These are phyloP conservation scores for Ustilago bromivora DNA, from an alignment of 1,284 basidiomycete species.

Conservation along the genomic window DNA sequence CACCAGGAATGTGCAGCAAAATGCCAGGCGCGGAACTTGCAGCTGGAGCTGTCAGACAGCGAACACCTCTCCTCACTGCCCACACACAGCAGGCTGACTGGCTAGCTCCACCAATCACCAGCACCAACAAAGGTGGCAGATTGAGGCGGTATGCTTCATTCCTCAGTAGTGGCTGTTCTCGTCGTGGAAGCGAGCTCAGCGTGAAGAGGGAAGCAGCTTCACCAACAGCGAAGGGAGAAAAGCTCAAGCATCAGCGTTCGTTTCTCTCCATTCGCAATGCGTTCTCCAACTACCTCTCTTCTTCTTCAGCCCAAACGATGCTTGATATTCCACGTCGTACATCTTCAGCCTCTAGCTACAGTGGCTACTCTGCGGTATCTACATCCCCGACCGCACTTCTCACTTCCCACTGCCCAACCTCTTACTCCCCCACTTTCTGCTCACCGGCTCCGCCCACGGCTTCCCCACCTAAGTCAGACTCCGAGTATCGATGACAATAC, in stretches of 20 bases:
- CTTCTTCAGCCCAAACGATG: too few relatives aligned
- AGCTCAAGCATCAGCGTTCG: not conserved
- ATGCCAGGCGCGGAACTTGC: not conserved
- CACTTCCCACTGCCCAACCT: not conserved
- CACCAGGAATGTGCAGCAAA: constrained; percentile 5
- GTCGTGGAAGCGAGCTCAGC: not conserved
- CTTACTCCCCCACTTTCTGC: not conserved
- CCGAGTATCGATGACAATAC: constrained; percentile 28
- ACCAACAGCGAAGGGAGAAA: not conserved
- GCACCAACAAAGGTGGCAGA: not conserved
- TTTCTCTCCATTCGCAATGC: not conserved
- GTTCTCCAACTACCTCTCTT: not conserved
- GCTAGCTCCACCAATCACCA: not conserved
- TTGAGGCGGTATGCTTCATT: not conserved
- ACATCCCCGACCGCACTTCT: not conserved
- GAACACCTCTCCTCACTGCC: not conserved
- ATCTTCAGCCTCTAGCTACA: not conserved
- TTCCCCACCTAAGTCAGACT: constrained; percentile 12
- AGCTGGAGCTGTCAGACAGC: constrained; percentile 7
- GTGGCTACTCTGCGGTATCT: not conserved
- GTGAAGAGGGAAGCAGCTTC: not conserved
- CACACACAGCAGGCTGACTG: not conserved
- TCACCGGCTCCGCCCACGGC: not conserved
- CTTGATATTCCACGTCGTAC: not conserved
- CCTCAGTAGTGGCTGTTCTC: not conserved